These are phyloP conservation scores for Pseudopyricularia javanii DNA, from an alignment of 2,329 filamentous ascomycete genomes.

Conservation along the genomic window DNA sequence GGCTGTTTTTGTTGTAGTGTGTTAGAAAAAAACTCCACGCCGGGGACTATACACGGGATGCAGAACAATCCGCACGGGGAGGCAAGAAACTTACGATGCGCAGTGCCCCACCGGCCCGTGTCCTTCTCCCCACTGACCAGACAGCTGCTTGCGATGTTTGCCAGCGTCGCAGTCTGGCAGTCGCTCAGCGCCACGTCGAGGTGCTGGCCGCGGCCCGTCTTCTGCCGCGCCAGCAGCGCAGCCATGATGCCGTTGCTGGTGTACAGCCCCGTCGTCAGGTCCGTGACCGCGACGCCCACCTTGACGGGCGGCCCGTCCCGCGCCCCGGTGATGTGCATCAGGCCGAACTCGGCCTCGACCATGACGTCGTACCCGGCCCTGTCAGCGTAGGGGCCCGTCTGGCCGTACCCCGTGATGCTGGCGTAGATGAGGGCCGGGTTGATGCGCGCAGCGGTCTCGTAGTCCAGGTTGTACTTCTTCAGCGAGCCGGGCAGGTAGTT, in stretches of 20 bases:
- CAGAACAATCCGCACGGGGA: neutral
- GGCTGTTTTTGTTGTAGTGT: conserved; percentile 33
- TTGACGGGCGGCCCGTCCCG: conserved; percentile 88
- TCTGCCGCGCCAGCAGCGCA: conserved; percentile 63
- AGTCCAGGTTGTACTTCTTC: conserved; percentile 87
- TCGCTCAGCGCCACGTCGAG: conserved; percentile 87
- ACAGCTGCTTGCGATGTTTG: conserved; percentile 91
- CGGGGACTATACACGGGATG: neutral
- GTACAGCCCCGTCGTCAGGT: conserved; percentile 89
- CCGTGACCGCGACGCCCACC: conserved; percentile 92
- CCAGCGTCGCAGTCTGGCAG: conserved; percentile 84
- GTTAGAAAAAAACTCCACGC: neutral
- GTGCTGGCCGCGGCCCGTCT: conserved; percentile 74
- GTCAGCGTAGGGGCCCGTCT: conserved; percentile 79
- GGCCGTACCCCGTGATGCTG: conserved; percentile 93
- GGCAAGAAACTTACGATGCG: conserved; percentile 57
- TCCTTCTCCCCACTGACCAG: conserved; percentile 82
- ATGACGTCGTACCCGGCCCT: conserved; percentile 97
- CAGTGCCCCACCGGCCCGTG: conserved; percentile 86
- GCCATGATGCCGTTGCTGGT: conserved; percentile 95
- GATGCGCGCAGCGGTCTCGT: conserved; percentile 63
- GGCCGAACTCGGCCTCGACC: conserved; percentile 94
- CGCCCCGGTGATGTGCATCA: conserved; percentile 96
- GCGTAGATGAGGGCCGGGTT: conserved; percentile 87
- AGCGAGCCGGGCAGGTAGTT: conserved; percentile 89